Conservation (phyloP, 306 rosid genomes). For the Erythrophleum fordii region DNA sequence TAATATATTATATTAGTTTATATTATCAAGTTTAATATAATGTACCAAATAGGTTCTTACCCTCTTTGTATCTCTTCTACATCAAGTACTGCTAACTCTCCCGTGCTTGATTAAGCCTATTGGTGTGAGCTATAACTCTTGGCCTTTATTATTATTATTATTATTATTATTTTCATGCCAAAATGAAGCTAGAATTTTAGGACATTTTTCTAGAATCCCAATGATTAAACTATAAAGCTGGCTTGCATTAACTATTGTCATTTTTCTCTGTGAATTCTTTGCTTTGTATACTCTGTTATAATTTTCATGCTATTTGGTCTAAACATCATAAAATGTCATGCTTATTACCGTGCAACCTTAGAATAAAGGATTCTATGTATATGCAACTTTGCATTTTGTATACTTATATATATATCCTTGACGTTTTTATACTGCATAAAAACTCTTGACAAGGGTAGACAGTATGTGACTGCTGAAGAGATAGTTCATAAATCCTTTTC, state of each 20-base stretch:
- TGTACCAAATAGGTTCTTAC: no score
- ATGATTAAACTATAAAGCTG: neutral
- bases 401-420: neutral
- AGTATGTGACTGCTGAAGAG: conserved; percentile 3
- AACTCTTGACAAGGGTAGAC: conserved; percentile 1
- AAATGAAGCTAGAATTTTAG: neutral
- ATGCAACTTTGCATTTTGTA: conserved; percentile 24
- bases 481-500: neutral
- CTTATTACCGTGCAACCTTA: neutral
- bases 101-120: neutral
- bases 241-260: neutral
- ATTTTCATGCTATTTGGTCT: conserved; percentile 6
- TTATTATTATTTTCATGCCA: neutral
- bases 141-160: neutral
- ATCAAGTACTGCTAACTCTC: neutral
- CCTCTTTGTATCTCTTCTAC: neutral
- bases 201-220: neutral
- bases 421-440: conserved; percentile 2
- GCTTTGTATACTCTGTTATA: neutral
- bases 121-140: neutral
- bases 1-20: no score
- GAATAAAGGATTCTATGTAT: conserved; percentile 14
- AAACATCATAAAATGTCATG: neutral
- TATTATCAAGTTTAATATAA: no score
- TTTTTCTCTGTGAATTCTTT: neutral